These are phyloP conservation scores for Fusarium nodosum DNA, from an alignment of 2,329 filamentous ascomycete species.

Conservation along the genomic window DNA sequence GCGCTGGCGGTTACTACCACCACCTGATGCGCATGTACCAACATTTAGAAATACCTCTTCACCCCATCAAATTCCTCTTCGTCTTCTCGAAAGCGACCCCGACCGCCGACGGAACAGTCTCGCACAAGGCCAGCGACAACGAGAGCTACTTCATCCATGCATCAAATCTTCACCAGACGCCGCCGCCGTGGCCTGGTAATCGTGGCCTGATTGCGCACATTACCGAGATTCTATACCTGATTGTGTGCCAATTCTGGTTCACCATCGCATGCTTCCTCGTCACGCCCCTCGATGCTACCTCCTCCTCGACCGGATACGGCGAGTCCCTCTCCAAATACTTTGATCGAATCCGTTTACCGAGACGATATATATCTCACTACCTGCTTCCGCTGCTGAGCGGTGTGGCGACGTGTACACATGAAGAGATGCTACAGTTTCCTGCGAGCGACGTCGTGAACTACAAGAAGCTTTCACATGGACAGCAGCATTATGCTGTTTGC, in stretches of 20 bases:
- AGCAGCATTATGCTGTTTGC: conserved; percentile 65
- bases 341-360: conserved; percentile 63
- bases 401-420: conserved; percentile 68
- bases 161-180: conserved; percentile 65
- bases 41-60: conserved; percentile 64
- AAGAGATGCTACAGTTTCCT: conserved; percentile 64
- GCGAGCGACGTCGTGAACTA: conserved; percentile 67
- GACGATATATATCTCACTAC: conserved; percentile 63
- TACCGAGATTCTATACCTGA: conserved; percentile 59
- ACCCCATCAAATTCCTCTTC: conserved; percentile 66
- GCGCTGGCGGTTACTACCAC: conserved; percentile 63
- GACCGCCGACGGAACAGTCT: conserved; percentile 16
- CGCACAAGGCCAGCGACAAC: conserved; percentile 34
- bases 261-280: conserved; percentile 65
- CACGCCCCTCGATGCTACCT: conserved; percentile 48
- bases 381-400: conserved; percentile 67
- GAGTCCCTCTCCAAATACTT: conserved; percentile 66
- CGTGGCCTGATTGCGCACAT: conserved; percentile 57
- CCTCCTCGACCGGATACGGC: conserved; percentile 7
- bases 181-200: conserved; percentile 58
- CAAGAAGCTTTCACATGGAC: conserved; percentile 60
- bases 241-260: conserved; percentile 67
- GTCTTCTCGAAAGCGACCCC: conserved; percentile 59
- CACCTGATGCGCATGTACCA: conserved; percentile 70
- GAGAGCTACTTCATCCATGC: conserved; percentile 66